Conservation (phyloP, 768 basidiomycete genomes). For the Leccinum broughii region DNA sequence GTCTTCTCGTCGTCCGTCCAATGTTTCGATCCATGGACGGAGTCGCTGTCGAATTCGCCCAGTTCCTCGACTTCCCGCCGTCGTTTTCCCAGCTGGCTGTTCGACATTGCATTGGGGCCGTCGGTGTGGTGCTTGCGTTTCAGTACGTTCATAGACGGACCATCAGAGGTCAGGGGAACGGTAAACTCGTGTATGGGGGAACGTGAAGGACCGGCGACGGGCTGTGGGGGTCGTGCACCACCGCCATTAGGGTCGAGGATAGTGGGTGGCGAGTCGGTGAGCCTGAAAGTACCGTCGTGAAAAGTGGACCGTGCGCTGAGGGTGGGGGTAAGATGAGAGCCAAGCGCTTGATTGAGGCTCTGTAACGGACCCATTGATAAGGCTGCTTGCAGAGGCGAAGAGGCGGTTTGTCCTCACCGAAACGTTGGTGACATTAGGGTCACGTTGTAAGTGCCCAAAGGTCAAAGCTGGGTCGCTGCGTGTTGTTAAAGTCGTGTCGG, state of each 20-base stretch:
- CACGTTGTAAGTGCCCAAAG: conserved; percentile 60
- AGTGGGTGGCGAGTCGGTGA: conserved; percentile 34
- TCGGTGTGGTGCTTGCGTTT: conserved; percentile 57
- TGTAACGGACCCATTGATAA: conserved; percentile 32
- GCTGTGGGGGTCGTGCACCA: conserved; percentile 26
- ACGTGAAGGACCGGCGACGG: conserved; percentile 30
- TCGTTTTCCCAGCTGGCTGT: conserved; percentile 30
- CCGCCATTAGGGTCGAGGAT: conserved; percentile 31
- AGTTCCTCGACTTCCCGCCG: conserved; percentile 32
- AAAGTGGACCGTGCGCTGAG: conserved; percentile 34
- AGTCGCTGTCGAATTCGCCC: conserved; percentile 34
- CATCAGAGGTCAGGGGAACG: conserved; percentile 30
- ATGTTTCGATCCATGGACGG: conserved; percentile 69
- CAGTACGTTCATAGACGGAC: conserved; percentile 19
- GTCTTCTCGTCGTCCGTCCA: conserved; percentile 87
- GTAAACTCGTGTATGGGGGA: conserved; percentile 37
- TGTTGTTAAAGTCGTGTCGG: conserved; percentile 3
- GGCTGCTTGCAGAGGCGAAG: conserved; percentile 25
- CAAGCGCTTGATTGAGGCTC: conserved; percentile 63
- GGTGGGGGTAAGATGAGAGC: conserved; percentile 47
- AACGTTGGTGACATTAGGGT: conserved; percentile 56
- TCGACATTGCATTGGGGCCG: conserved; percentile 16
- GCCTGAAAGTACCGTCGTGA: conserved; percentile 31
- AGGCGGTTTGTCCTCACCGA: conserved; percentile 47
- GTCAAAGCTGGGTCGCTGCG: conserved; percentile 60